Conservation (phyloP, 140 eudicot genomes). For the Stevia rebaudiana region DNA sequence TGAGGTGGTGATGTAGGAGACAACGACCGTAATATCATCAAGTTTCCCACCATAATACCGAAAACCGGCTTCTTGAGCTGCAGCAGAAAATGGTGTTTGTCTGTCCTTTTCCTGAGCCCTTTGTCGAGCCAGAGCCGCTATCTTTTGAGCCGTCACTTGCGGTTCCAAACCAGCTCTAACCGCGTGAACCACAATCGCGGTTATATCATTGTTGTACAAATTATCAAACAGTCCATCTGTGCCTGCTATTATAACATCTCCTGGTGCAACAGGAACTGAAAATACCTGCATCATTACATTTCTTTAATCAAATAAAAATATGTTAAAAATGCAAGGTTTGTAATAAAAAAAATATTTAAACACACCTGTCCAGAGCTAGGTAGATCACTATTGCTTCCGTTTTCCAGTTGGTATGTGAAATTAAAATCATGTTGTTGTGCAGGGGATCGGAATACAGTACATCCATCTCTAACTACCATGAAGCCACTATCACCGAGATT, state of each 20-base stretch:
- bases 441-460: constrained; percentile 87
- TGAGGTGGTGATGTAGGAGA: constrained; percentile 65
- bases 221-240: constrained; percentile 97
- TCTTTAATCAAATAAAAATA: not conserved
- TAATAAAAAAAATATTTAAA: not conserved
- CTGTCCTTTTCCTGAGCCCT: constrained; percentile 77
- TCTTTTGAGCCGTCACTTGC: constrained; percentile 86
- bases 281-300: constrained; percentile 53
- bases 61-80: constrained; percentile 95
- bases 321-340: not conserved
- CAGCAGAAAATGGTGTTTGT: constrained; percentile 93
- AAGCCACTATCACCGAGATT: constrained; percentile 97
- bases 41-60: constrained; percentile 92
- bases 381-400: constrained; percentile 72
- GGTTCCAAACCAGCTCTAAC: constrained; percentile 78
- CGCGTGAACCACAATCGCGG: constrained; percentile 86
- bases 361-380: constrained; percentile 96
- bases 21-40: constrained; percentile 93
- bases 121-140: constrained; percentile 93
- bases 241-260: constrained; percentile 96
- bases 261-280: constrained; percentile 75
- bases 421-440: constrained; percentile 94
- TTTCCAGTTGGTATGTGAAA: constrained; percentile 84
- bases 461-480: constrained; percentile 86
- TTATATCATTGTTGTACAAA: constrained; percentile 72